phyloP scores from a whole-genome alignment of 176 grass and related monocot species.

The Avena eriantha region DNA sequence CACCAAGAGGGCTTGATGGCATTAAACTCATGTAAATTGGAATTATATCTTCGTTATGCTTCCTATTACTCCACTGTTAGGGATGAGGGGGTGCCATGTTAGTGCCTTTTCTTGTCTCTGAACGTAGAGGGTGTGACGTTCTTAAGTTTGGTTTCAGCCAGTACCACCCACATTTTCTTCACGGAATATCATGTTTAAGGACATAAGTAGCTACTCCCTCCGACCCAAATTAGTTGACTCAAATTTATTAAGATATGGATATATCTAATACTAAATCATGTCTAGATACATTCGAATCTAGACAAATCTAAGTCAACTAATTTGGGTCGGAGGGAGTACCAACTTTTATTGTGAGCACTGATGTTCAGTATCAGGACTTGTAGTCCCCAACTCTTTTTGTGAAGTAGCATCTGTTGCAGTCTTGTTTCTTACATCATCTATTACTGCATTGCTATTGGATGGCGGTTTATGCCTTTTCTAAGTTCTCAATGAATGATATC shows the following conservation, averaged over 20 bases:
- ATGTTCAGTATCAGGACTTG: background rate
- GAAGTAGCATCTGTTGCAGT: background rate
- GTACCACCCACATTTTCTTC: background rate
- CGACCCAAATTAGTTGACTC: too few relatives aligned
- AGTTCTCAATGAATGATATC: slow-evolving; percentile 30
- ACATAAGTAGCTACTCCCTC: background rate
- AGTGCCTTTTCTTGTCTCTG: background rate
- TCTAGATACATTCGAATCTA: too few relatives aligned
- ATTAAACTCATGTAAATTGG: background rate
- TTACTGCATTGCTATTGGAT: background rate
- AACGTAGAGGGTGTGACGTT: background rate
- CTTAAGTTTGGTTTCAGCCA: background rate
- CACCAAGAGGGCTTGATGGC: background rate
- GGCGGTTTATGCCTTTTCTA: background rate
- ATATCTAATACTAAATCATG: too few relatives aligned
- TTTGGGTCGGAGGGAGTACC: too few relatives aligned
- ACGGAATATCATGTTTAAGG: background rate
- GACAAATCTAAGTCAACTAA: too few relatives aligned
- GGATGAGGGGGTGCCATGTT: background rate
- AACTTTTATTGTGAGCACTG: background rate
- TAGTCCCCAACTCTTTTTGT: background rate
- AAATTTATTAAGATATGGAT: too few relatives aligned
- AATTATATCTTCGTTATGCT: background rate
- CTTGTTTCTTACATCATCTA: background rate
- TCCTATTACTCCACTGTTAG: background rate